A percentile compares a stretch with the other conserved stretches of the same genome.
These are phyloP conservation scores for Strobilomyces dryophilus DNA, from an alignment of 768 basidiomycete species.

Conservation along the genomic window DNA sequence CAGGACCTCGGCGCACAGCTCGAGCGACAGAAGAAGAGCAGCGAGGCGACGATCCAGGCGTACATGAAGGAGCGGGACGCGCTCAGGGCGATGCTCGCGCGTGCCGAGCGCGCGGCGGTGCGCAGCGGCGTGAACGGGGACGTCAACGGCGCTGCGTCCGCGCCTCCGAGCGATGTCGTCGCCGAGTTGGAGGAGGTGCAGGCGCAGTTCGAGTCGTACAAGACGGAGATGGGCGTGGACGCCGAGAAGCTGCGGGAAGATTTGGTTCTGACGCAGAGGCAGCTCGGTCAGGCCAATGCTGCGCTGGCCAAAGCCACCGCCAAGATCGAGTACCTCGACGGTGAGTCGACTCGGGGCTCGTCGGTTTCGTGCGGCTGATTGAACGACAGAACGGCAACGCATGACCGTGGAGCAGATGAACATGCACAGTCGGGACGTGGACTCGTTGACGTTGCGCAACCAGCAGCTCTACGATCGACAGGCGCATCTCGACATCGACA, in stretches of 20 bases:
- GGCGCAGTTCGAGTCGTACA: slow-evolving; percentile 76
- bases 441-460: slow-evolving; percentile 63
- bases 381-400: slow-evolving; percentile 55
- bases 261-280: slow-evolving; percentile 56
- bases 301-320: slow-evolving; percentile 81
- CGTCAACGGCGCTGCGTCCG: slow-evolving; percentile 23
- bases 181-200: slow-evolving; percentile 71
- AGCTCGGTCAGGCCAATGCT: slow-evolving; percentile 59
- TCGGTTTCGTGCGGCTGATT: background rate
- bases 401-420: slow-evolving; percentile 66
- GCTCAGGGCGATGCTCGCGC: slow-evolving; percentile 66
- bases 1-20: slow-evolving; percentile 72
- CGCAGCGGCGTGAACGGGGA: slow-evolving; percentile 30
- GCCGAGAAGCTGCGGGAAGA: slow-evolving; percentile 70
- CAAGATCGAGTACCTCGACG: slow-evolving; percentile 71
- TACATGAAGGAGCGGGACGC: slow-evolving; percentile 88
- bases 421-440: slow-evolving; percentile 60
- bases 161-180: slow-evolving; percentile 37
- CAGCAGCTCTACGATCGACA: slow-evolving; percentile 71
- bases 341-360: slow-evolving; percentile 36
- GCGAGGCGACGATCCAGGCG: slow-evolving; percentile 68
- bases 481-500: slow-evolving; percentile 72
- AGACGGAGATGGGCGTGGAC: slow-evolving; percentile 77
- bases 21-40: slow-evolving; percentile 69
- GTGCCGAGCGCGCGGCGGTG: slow-evolving; percentile 37